Conservation (phyloP, 2,329 filamentous ascomycete species). For the Paecilomyces sp. region DNA sequence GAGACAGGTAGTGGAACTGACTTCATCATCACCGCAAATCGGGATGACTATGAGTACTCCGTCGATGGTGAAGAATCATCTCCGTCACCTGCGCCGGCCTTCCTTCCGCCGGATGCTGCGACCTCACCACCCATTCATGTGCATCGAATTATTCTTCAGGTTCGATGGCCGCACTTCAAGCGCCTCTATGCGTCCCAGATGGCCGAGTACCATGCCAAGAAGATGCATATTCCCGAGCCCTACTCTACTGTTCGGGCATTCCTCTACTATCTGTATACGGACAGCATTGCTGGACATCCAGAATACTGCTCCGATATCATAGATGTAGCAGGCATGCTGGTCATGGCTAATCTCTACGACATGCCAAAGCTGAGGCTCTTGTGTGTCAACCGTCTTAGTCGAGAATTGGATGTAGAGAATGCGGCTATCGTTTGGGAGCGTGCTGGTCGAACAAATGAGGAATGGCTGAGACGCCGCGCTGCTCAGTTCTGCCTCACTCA, state of each 20-base stretch:
- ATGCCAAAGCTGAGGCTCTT: slow-evolving; percentile 87
- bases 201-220: slow-evolving; percentile 94
- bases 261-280: slow-evolving; percentile 92
- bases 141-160: slow-evolving; percentile 87
- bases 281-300: slow-evolving; percentile 64
- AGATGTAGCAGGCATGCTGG: slow-evolving; percentile 86
- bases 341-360: slow-evolving; percentile 98
- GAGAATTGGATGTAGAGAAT: slow-evolving; percentile 89
- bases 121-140: slow-evolving; percentile 86
- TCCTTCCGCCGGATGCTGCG: slow-evolving; percentile 27
- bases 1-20: slow-evolving; percentile 82
- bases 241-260: slow-evolving; percentile 93
- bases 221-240: slow-evolving; percentile 95
- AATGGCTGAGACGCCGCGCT: slow-evolving; percentile 85
- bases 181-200: slow-evolving; percentile 89
- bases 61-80: slow-evolving; percentile 45
- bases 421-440: slow-evolving; percentile 96
- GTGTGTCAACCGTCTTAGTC: slow-evolving; percentile 81
- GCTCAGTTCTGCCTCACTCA: slow-evolving; percentile 85
- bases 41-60: slow-evolving; percentile 52
- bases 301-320: slow-evolving; percentile 58
- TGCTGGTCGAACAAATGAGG: slow-evolving; percentile 80
- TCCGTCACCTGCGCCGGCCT: slow-evolving; percentile 20
- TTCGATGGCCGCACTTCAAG: slow-evolving; percentile 94
- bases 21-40: slow-evolving; percentile 81